A percentile compares a stretch with the other conserved stretches of the same genome.
Conservation (phyloP, 1,284 basidiomycete genomes). For the Quambalaria eucalypti region DNA sequence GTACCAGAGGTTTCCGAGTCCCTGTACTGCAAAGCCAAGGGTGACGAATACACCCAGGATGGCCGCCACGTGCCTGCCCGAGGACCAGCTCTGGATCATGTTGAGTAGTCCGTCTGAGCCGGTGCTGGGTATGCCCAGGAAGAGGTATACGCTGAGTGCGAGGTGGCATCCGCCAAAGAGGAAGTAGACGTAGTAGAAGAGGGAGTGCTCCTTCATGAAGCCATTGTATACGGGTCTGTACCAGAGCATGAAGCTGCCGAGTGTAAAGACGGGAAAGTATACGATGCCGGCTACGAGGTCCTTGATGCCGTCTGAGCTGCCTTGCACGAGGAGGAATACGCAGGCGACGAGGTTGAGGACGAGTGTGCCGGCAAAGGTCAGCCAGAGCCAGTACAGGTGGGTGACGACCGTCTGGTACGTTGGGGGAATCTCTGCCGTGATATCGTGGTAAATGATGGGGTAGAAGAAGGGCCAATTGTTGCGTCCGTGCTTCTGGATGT, state of each 20-base stretch:
- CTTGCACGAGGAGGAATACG: slow-evolving; percentile 72
- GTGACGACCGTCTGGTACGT: slow-evolving; percentile 69
- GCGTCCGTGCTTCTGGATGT: slow-evolving; percentile 67
- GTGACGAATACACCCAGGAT: slow-evolving; percentile 69
- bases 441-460: slow-evolving; percentile 87
- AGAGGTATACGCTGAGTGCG: slow-evolving; percentile 56
- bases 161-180: slow-evolving; percentile 90
- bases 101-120: slow-evolving; percentile 92
- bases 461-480: slow-evolving; percentile 89
- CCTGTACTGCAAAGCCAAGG: slow-evolving; percentile 78
- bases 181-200: slow-evolving; percentile 64
- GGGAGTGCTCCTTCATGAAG: slow-evolving; percentile 71
- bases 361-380: slow-evolving; percentile 58
- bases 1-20: slow-evolving; percentile 69
- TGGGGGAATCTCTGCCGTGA: slow-evolving; percentile 76
- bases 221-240: slow-evolving; percentile 85
- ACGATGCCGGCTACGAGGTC: slow-evolving; percentile 63
- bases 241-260: slow-evolving; percentile 80
- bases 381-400: slow-evolving; percentile 55
- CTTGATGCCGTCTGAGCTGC: slow-evolving; percentile 65
- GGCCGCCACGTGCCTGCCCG: slow-evolving; percentile 17
- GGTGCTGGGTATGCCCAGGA: slow-evolving; percentile 56
- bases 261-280: slow-evolving; percentile 71
- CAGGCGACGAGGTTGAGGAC: slow-evolving; percentile 83
- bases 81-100: slow-evolving; percentile 58